phyloP scores from a whole-genome alignment of 805 yeast species.

The Lachancea dasiensis region DNA sequence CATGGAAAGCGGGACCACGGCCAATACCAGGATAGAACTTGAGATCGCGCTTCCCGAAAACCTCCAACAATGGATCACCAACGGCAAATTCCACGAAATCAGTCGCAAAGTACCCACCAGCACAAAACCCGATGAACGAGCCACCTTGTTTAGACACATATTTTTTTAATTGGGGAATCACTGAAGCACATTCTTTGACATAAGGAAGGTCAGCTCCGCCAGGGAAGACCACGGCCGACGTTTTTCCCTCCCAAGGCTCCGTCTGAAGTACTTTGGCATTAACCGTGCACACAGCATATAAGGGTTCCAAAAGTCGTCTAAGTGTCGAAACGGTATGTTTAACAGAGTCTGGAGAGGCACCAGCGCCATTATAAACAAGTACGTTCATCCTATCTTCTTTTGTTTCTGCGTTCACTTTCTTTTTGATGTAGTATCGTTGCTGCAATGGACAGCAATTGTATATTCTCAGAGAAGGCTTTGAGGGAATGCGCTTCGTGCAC shows the following conservation, averaged over 20 bases:
- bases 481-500: background rate
- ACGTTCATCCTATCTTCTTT: constrained; percentile 71
- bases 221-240: constrained; percentile 78
- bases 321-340: constrained; percentile 77
- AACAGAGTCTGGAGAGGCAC: constrained; percentile 82
- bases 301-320: constrained; percentile 69
- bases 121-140: constrained; percentile 78
- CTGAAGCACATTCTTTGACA: constrained; percentile 65
- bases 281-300: constrained; percentile 78
- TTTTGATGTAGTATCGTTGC: too few species aligned
- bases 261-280: constrained; percentile 53
- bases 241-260: constrained; percentile 86
- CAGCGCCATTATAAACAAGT: constrained; percentile 65
- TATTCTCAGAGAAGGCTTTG: background rate
- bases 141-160: constrained; percentile 78
- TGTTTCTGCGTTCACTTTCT: too few species aligned
- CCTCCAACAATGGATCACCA: constrained; percentile 66
- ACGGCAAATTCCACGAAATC: constrained; percentile 75
- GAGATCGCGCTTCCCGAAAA: constrained; percentile 79
- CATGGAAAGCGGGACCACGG: constrained; percentile 75
- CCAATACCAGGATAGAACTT: constrained; percentile 76
- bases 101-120: constrained; percentile 89
- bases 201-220: constrained; percentile 97
- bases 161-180: constrained; percentile 53
- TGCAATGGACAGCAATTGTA: too few species aligned